These are phyloP conservation scores for Diaporthe velutina DNA, from an alignment of 2,329 filamentous ascomycete species.

Conservation along the genomic window DNA sequence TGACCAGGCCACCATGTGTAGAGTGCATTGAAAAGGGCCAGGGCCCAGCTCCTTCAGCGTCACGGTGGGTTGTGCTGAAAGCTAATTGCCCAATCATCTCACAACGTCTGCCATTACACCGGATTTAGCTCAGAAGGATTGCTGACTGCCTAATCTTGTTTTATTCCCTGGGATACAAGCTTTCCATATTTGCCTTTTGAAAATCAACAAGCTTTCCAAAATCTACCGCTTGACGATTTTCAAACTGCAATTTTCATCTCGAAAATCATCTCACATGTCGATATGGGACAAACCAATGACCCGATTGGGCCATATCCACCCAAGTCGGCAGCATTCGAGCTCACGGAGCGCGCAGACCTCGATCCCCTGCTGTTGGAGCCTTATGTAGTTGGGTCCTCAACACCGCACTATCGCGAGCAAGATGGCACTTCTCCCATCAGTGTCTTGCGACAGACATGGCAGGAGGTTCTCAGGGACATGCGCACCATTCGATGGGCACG, in stretches of 20 bases:
- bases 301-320: not conserved
- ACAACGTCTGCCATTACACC: not conserved
- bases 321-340: constrained; percentile 8
- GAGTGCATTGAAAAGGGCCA: not conserved
- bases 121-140: not conserved
- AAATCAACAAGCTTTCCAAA: not conserved
- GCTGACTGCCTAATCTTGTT: constrained; percentile 8
- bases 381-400: not conserved
- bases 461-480: not conserved
- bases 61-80: not conserved
- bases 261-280: not conserved
- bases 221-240: not conserved
- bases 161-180: not conserved
- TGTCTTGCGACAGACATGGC: constrained; percentile 4
- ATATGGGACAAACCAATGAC: not conserved
- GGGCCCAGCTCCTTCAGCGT: not conserved
- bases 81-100: not conserved
- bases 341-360: not conserved
- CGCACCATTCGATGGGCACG: not conserved
- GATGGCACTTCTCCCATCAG: not conserved
- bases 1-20: too few species aligned
- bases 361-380: constrained; percentile 1
- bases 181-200: not conserved
- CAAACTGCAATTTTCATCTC: not conserved
- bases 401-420: not conserved